Conservation (phyloP, 257 asterid species). For the Solanum dulcamara region DNA sequence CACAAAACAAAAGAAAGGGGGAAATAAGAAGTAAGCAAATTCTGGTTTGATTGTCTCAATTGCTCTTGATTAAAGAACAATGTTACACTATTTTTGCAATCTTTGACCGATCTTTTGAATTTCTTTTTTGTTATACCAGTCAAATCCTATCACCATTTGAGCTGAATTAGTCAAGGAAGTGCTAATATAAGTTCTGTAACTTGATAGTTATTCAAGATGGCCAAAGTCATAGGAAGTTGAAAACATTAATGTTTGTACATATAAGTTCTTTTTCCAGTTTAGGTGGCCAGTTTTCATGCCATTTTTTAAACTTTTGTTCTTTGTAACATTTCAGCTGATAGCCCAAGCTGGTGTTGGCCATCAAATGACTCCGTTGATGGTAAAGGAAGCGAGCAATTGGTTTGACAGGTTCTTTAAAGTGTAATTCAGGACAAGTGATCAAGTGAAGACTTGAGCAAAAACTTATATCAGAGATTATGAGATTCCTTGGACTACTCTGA, state of each 20-base stretch:
- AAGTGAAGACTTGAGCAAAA: no score
- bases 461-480: no score
- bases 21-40: neutral
- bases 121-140: no score
- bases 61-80: no score
- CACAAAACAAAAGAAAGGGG: no score
- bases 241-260: neutral
- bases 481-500: neutral
- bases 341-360: conserved; percentile 61
- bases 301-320: neutral
- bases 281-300: neutral
- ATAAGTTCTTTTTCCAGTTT: neutral
- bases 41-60: neutral
- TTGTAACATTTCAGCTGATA: conserved; percentile 30
- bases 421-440: neutral
- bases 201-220: neutral
- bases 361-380: conserved; percentile 76
- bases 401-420: conserved; percentile 32
- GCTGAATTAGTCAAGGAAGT: no score
- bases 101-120: no score
- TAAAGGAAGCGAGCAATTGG: conserved; percentile 66
- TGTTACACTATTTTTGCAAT: no score
- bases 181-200: no score
- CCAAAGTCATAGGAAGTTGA: neutral
- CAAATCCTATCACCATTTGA: no score